Evolutionary conservation across 225 moss, liverwort and hornwort genomes (phyloP).

Genomic region (Marchantia paleacea): DNA sequence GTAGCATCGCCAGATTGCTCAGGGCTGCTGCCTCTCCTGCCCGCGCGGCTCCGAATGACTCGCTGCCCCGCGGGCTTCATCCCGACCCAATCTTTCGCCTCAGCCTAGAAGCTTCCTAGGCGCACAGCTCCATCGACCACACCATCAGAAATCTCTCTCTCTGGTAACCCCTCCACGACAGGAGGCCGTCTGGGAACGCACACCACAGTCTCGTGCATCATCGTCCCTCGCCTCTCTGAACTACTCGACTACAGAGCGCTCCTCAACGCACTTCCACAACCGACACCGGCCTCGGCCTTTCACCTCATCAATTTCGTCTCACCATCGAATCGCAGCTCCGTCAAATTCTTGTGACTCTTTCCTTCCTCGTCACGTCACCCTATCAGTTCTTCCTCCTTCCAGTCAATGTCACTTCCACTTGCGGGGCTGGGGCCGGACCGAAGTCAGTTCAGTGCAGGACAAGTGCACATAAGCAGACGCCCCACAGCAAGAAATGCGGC

Average conservation of each 20-base stretch:
- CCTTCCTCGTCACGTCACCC: background rate
- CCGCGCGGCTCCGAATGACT: conserved; percentile 42
- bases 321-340: background rate
- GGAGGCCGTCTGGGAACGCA: background rate
- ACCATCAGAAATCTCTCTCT: conserved; percentile 16
- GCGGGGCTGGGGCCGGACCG: background rate
- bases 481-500: background rate
- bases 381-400: background rate
- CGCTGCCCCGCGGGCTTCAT: conserved; percentile 73
- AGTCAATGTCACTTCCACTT: too few species aligned
- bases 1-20: conserved; percentile 48
- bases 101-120: conserved; percentile 26
- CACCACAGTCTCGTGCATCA: background rate
- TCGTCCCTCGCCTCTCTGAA: background rate
- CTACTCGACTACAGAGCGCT: background rate
- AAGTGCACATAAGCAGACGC: background rate
- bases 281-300: background rate
- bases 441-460: background rate
- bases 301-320: background rate
- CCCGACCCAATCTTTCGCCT: conserved; percentile 34
- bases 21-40: conserved; percentile 36
- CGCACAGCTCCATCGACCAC: conserved; percentile 19
- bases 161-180: background rate
- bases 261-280: background rate
- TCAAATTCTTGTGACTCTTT: background rate